Percentiles rank a stretch among this genome's conserved stretches.
Evolutionary conservation across 805 yeast genomes (phyloP).

Genomic region (Candida cerambycidarum): DNA sequence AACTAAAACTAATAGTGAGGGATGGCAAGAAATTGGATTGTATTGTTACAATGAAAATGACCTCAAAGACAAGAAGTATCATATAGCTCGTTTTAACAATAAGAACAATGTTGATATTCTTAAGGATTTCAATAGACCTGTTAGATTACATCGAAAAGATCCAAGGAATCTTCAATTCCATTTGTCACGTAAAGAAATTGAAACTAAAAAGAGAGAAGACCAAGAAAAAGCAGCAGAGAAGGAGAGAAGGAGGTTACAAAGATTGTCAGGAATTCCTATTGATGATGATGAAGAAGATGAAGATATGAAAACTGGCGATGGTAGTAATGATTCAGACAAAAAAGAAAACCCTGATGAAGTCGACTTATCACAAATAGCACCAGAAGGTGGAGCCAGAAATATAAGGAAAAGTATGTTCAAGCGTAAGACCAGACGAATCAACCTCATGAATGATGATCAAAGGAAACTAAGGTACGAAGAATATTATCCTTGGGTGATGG

Average conservation of each 20-base stretch:
- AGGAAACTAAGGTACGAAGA: constrained; percentile 90
- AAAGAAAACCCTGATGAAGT: constrained; percentile 30
- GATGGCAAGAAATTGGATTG: constrained; percentile 57
- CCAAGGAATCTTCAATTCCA: constrained; percentile 90
- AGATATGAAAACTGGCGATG: constrained; percentile 14
- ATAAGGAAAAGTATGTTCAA: constrained; percentile 58
- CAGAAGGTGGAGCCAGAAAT: constrained; percentile 86
- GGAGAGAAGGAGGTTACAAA: constrained; percentile 19
- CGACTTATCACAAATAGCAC: constrained; percentile 74
- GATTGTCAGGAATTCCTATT: constrained; percentile 17
- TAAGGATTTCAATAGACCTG: constrained; percentile 73
- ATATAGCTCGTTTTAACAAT: constrained; percentile 77
- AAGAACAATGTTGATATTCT: constrained; percentile 70
- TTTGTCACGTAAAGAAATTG: constrained; percentile 73
- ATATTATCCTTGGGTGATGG: constrained; percentile 97
- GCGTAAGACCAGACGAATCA: constrained; percentile 82
- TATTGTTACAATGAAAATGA: constrained; percentile 74
- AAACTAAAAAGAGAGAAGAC: constrained; percentile 45
- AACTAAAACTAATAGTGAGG: constrained; percentile 17
- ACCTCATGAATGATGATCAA: constrained; percentile 77
- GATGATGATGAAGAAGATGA: constrained; percentile 19
- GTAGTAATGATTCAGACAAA: constrained; percentile 16
- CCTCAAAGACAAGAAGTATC: constrained; percentile 69
- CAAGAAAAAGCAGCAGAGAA: constrained; percentile 25
- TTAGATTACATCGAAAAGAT: constrained; percentile 88